These are phyloP conservation scores for Eimeria tenella DNA, from an alignment of 169 alveolate species.

Conservation along the genomic window DNA sequence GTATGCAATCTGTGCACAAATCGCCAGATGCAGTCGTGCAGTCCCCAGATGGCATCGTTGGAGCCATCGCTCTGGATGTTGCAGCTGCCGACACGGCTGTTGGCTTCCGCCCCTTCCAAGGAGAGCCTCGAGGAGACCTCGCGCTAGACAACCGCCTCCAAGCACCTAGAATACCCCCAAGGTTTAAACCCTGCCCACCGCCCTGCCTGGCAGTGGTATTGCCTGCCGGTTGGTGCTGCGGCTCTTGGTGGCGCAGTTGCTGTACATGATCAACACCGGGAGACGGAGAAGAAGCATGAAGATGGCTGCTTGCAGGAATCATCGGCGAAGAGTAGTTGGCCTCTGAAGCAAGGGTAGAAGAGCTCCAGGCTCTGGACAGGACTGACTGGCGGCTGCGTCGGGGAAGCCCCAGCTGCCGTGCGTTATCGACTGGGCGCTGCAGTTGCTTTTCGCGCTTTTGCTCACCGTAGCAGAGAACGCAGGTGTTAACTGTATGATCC, in stretches of 20 bases:
- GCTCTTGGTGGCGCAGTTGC: not conserved
- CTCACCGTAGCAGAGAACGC: conserved; percentile 45
- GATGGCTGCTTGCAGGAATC: not conserved
- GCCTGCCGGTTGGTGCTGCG: conserved; percentile 20
- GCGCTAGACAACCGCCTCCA: conserved; percentile 76
- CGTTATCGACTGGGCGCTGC: conserved; percentile 7
- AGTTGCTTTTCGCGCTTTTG: conserved; percentile 17
- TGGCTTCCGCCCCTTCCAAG: conserved; percentile 26
- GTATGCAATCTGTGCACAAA: conserved; percentile 21
- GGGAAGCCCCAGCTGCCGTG: not conserved
- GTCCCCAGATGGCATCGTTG: not conserved
- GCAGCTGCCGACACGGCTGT: not conserved
- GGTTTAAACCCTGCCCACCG: conserved; percentile 49
- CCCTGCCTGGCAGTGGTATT: conserved; percentile 32
- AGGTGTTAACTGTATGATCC: conserved; percentile 60
- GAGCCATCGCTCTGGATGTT: conserved; percentile 1
- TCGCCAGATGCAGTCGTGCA: not conserved
- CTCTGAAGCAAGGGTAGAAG: conserved; percentile 7
- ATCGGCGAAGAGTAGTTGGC: not conserved
- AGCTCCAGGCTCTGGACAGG: conserved; percentile 38
- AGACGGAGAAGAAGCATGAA: not conserved
- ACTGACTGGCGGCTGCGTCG: conserved; percentile 40
- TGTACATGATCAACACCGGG: not conserved
- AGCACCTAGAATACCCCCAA: conserved; percentile 74
- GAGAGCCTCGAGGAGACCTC: conserved; percentile 29